Base-by-base conservation (phyloP, 306 rosid species). In the Sesbania bispinosa region DNA sequence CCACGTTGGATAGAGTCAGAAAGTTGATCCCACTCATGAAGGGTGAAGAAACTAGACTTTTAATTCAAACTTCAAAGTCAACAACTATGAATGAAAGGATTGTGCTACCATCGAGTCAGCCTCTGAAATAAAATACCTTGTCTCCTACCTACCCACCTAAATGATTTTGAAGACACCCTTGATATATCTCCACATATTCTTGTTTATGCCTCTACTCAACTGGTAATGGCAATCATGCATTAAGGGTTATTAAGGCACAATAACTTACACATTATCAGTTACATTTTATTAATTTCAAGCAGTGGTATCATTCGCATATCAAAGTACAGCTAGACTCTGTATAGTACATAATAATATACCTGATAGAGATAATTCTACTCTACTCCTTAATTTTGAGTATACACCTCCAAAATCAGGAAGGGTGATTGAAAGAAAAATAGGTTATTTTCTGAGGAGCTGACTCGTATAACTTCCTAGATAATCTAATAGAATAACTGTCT, bases 401-500 rank as follows among this genome's bases (percentile, higher is more conserved):
- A 29, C 51, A 76, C 36, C 53, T 58, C 55, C 45, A 66, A 5
- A 55, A 72, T 65, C 30, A 52, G 19, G 27, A 64, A 54, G 30
- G 9, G 27, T 16, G 26, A 60, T 39, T 74, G 73, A 47, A 29
- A 36, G 36, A 64, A 63, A 7, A 48, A 59, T 16, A 38, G 36
- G 43, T 21, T 26, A 8, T 2, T 30, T 20, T 18, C 33, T 7
- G 10, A 21, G 15, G 54, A 32, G 38, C 7, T 5, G 27, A 26
- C 61, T 60, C 3, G 35, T 30, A 41, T 38, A 50, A 38, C 58
- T 58, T 26, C 11, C 47, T 46, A 26, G 36, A 55, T 30, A 21
- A 55, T 26, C 9, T 75, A 67, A 41, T 18, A 47, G 51, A 73
- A 70, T 13, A 61, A 39, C 69, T 75, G 52, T 74, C 54, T 74